These are phyloP conservation scores for Thamnidium elegans DNA, from an alignment of 192 early-diverging fungal species.

Conservation along the genomic window DNA sequence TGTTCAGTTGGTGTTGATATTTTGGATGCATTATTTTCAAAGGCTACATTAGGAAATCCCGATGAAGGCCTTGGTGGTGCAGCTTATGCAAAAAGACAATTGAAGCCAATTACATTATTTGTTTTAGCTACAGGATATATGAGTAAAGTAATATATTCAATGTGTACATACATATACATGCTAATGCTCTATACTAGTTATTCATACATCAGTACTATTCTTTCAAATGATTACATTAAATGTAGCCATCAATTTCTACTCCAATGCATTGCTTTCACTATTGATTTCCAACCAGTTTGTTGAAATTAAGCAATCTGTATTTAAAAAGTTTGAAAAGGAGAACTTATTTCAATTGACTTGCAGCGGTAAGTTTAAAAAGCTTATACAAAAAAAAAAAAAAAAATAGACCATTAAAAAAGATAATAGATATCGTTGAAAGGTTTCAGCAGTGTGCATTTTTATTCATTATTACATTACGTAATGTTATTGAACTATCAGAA, in stretches of 20 bases:
- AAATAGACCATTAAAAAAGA: not conserved
- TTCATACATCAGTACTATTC: constrained; percentile 89
- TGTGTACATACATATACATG: not conserved
- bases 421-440: constrained; percentile 89
- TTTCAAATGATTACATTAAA: constrained; percentile 96
- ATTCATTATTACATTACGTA: constrained; percentile 86
- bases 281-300: constrained; percentile 97
- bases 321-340: constrained; percentile 95
- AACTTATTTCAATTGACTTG: constrained; percentile 95
- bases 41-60: constrained; percentile 53
- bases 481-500: constrained; percentile 81
- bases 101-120: constrained; percentile 59
- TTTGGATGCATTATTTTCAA: constrained; percentile 90
- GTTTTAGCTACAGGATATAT: constrained; percentile 82
- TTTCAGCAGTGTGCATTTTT: constrained; percentile 90
- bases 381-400: not conserved
- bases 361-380: constrained; percentile 52
- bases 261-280: constrained; percentile 89
- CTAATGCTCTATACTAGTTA: constrained; percentile 37
- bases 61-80: constrained; percentile 27
- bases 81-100: constrained; percentile 37
- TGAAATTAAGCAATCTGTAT: constrained; percentile 96
- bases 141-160: constrained; percentile 36
- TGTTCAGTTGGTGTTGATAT: constrained; percentile 94
- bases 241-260: constrained; percentile 95